Evolutionary conservation across 2,329 filamentous ascomycete species (phyloP).

Genomic region (Podosphaera xanthii): DNA sequence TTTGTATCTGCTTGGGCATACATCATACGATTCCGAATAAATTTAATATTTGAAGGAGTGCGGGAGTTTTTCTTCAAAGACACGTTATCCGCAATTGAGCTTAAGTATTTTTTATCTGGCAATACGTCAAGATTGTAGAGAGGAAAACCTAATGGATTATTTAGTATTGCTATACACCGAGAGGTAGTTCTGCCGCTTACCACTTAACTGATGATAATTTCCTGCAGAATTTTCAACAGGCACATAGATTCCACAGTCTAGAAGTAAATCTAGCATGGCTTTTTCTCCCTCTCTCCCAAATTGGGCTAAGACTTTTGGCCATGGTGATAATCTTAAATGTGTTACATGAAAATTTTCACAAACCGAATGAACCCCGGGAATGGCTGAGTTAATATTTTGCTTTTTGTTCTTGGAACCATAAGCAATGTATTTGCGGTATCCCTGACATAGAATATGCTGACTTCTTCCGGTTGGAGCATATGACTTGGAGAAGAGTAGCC

Average conservation of each 20-base stretch:
- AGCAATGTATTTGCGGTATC: conserved; percentile 34
- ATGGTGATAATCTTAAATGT: conserved; percentile 43
- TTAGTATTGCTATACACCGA: background rate
- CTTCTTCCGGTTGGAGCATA: conserved; percentile 27
- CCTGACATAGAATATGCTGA: conserved; percentile 63
- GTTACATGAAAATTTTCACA: conserved; percentile 49
- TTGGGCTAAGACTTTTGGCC: conserved; percentile 52
- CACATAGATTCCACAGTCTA: conserved; percentile 57
- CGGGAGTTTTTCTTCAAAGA: conserved; percentile 13
- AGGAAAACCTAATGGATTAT: conserved; percentile 8
- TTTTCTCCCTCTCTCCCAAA: conserved; percentile 53
- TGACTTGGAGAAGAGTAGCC: conserved; percentile 45
- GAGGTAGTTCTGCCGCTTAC: conserved; percentile 19
- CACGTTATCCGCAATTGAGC: background rate
- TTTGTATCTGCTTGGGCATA: conserved; percentile 59
- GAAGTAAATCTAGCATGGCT: conserved; percentile 54
- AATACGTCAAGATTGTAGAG: conserved; percentile 12
- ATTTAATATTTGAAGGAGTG: conserved; percentile 34
- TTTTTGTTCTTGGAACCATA: conserved; percentile 7
- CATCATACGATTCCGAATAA: conserved; percentile 67
- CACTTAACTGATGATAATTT: conserved; percentile 61
- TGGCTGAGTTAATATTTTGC: conserved; percentile 19
- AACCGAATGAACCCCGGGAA: conserved; percentile 41
- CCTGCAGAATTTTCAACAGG: conserved; percentile 32
- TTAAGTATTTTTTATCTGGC: background rate